Base-by-base conservation (phyloP, 495 filamentous ascomycete genomes). In the Penicillium cosmopolitanum region DNA sequence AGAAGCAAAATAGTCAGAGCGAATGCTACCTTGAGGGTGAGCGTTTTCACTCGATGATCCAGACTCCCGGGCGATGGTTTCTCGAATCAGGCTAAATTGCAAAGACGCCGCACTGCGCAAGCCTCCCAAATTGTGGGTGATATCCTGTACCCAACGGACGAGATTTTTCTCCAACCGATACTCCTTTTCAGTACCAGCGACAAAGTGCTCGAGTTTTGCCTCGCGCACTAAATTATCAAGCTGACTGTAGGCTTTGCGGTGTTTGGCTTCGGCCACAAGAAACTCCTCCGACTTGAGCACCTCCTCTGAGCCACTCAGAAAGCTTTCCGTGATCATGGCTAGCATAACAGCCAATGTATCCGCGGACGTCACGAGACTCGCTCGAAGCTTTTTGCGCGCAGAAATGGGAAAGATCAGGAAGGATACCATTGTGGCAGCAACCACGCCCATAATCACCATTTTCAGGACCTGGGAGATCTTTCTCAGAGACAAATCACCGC, bases 81-180 rank as follows among this genome's bases (percentile, higher is more conserved):
- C 88, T 58, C 83, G 84, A 23, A 97, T 77, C 25, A 98, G 81
- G 34, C 86, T 83, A 65, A 98, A 96, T 66, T 98, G 95, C 8
- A 93, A 90, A 16, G 86, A 83, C 19, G 95, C 92, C 36, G 95
- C 92, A 76, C 92, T 96, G 50, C 92, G 85, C 68, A 98, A 76
- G 3, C 94, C 95, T 66, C 95, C 94, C 60, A 98, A 86, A 63
- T 92, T 91, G 68, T 98, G 95, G 11, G 90, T 86, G 40, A 98
- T 84, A 44, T 87, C 87, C 64, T 96, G 91, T 75, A 97, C 85
- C 62, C 89, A 95, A 53, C 90, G 87, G 19, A 96, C 87, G 13
- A 98, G 81, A 6, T 83, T 88, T 55, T 86, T 86, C 66, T 97
- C 90, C 8, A 95, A 75, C 36, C 85, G 79, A 69, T 96, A 97